Percentiles rank a stretch among this genome's conserved stretches.
Conservation (phyloP, 1,139 yeast genomes). For the Debaryomyces udenii region DNA sequence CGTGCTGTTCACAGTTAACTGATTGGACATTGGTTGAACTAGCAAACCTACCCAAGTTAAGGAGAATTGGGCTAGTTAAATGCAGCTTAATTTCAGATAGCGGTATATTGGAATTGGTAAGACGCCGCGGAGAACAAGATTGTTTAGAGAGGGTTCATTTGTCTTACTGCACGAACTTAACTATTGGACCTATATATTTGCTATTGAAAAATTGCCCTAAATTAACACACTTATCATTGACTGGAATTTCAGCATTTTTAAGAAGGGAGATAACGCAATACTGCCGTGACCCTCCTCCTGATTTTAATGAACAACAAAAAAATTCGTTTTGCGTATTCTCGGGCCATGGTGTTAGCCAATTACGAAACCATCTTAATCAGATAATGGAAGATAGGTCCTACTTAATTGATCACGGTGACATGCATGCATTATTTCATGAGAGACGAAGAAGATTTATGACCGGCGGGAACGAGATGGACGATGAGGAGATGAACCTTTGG, state of each 20-base stretch:
- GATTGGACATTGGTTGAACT: conserved; percentile 81
- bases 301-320: conserved; percentile 85
- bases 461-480: conserved; percentile 25
- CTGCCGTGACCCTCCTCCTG: conserved; percentile 95
- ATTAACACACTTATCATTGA: conserved; percentile 82
- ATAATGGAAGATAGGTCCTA: conserved; percentile 49
- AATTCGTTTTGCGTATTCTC: conserved; percentile 90
- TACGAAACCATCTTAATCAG: conserved; percentile 62
- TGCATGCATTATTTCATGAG: conserved; percentile 36
- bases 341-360: conserved; percentile 80
- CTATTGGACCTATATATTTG: conserved; percentile 70
- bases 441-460: conserved; percentile 33
- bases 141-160: conserved; percentile 90
- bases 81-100: conserved; percentile 87
- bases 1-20: conserved; percentile 90
- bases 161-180: conserved; percentile 83
- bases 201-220: conserved; percentile 81
- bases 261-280: conserved; percentile 82
- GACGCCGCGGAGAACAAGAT: conserved; percentile 70
- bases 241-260: conserved; percentile 89
- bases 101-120: conserved; percentile 78
- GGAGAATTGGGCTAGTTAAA: conserved; percentile 92
- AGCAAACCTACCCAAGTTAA: conserved; percentile 74
- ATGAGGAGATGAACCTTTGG: conserved; percentile 35
- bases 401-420: conserved; percentile 44